Percentiles rank a stretch among this genome's conserved stretches.
These are phyloP conservation scores for Moringa oleifera DNA, from an alignment of 345 rosid species.

Conservation along the genomic window DNA sequence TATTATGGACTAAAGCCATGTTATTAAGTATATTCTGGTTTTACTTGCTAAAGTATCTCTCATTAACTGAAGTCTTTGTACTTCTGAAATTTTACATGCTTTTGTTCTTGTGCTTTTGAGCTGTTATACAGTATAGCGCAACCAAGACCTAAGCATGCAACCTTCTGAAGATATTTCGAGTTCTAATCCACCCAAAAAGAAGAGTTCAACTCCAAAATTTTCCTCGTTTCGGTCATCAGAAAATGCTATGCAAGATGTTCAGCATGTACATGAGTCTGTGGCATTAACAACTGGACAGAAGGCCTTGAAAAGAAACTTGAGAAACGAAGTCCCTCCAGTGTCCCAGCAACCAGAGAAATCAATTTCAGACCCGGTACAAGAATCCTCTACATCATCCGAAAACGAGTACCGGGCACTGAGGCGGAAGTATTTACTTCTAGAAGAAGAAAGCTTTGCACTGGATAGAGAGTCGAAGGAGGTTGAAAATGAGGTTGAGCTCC, in stretches of 20 bases:
- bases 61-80: too few relatives aligned
- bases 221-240: constrained; percentile 33
- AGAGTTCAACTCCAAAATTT: too few relatives aligned
- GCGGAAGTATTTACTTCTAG: constrained; percentile 62
- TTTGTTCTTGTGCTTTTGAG: too few relatives aligned
- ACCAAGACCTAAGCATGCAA: constrained; percentile 48
- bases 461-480: constrained; percentile 58
- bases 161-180: constrained; percentile 36
- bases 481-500: constrained; percentile 61
- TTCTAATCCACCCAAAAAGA: too few relatives aligned
- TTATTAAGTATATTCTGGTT: too few relatives aligned
- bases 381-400: constrained; percentile 48
- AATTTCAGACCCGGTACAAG: too few relatives aligned
- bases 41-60: too few relatives aligned
- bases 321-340: constrained; percentile 42
- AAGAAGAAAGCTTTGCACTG: constrained; percentile 67
- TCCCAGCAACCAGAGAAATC: too few relatives aligned
- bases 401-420: constrained; percentile 67
- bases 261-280: constrained; percentile 20
- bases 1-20: too few relatives aligned
- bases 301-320: constrained; percentile 35
- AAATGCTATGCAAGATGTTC: constrained; percentile 22
- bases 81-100: too few relatives aligned
- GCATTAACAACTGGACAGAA: constrained; percentile 31
- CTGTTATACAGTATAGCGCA: too few relatives aligned